Base-by-base conservation (phyloP, 768 basidiomycete species). In the Calocybe gangraenosa region DNA sequence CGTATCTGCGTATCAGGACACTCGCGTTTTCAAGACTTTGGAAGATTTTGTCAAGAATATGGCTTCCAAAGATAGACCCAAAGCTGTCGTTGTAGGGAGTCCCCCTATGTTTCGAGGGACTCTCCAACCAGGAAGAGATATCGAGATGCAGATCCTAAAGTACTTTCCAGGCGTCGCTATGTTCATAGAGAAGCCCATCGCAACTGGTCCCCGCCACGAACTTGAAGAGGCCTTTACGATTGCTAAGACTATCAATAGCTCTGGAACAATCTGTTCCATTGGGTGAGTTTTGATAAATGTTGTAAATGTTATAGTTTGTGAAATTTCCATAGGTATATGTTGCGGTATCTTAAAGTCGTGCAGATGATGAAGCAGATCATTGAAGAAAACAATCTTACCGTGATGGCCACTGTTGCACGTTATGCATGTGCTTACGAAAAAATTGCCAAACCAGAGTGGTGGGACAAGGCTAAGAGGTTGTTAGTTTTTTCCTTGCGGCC, bases 361-460 rank as follows among this genome's bases (percentile, higher is more conserved):
- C 92, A 96, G 67, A 85, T 83, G 78, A 96, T 97, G 90, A 94
- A 95, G 69, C 79, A 86, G 49, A 93, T 97, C 64, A 88, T 99
- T 61, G 74, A 89, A 59, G 92, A 95, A 51, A 97, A 97, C 63
- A 79, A 91, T 59, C 75, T 99, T 47, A 87, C 86, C 17, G 93
- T 99, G 41, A 97, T 98, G 94, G 77, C 86, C 37, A 98, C 95
- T 28, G 83, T 94, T 54, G 94, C 93, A 7, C 86, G 95, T 47
- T 99, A 97, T 66, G 92, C 91, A 9, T 85, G 84, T 57, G 90
- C 89, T 32, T 94, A 92, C 56, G 78, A 87, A 62, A 66, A 78
- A 18, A 89, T 88, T 47, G 76, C 78, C 9, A 91, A 92, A 65
- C 78, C 76, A 2, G 87, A 92, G 51, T 94, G 92, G 92, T 94